These are phyloP conservation scores for Ustilago crameri DNA, from an alignment of 1,284 basidiomycete genomes.

Conservation along the genomic window DNA sequence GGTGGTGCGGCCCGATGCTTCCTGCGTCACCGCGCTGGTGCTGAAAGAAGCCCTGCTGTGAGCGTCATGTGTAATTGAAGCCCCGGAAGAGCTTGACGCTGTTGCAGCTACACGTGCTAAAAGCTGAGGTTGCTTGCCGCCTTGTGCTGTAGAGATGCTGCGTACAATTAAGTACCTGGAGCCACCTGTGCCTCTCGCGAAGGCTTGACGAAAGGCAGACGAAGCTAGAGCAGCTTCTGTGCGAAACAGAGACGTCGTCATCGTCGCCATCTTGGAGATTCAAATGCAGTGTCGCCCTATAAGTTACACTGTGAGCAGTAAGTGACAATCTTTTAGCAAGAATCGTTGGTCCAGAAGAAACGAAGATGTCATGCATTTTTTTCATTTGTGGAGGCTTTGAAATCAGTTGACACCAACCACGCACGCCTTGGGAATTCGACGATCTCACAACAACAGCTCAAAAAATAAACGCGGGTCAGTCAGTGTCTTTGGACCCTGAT, in stretches of 20 bases:
- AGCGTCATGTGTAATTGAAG: not conserved
- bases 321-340: no score
- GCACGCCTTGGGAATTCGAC: not conserved
- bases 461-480: no score
- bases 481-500: no score
- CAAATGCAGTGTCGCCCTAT: no score
- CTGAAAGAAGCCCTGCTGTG: not conserved
- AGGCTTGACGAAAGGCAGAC: not conserved
- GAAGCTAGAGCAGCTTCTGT: not conserved
- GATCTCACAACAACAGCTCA: not conserved
- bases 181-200: not conserved
- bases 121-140: no score
- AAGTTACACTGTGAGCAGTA: no score
- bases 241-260: not conserved
- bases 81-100: not conserved
- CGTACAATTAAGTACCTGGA: not conserved
- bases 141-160: not conserved
- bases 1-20: conserved; percentile 21
- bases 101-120: not conserved
- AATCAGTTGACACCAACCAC: conserved; percentile 8
- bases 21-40: not conserved
- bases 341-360: not conserved
- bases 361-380: not conserved
- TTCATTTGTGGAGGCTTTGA: conserved; percentile 19
- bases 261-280: not conserved